These are phyloP conservation scores for Gautieria morchelliformis DNA, from an alignment of 768 basidiomycete genomes.

Conservation along the genomic window DNA sequence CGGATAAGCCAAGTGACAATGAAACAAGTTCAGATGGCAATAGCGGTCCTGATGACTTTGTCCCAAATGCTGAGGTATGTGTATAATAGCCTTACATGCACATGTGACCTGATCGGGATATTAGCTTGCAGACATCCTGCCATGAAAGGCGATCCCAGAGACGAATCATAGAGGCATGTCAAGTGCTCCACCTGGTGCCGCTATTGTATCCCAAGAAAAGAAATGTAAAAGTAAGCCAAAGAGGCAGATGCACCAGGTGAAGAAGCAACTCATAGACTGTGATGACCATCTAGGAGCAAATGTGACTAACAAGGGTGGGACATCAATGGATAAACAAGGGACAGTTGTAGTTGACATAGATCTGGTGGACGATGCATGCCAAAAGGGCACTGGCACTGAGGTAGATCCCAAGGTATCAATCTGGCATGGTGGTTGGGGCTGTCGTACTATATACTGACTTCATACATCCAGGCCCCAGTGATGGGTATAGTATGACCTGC, in stretches of 20 bases:
- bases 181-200: background rate
- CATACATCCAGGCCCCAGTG: too few relatives aligned
- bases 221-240: background rate
- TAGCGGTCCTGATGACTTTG: background rate
- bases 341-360: too few relatives aligned
- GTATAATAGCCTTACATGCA: background rate
- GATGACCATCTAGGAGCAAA: too few relatives aligned
- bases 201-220: background rate
- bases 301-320: too few relatives aligned
- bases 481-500: too few relatives aligned
- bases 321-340: too few relatives aligned
- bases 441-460: too few relatives aligned
- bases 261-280: background rate
- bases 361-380: too few relatives aligned
- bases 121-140: background rate
- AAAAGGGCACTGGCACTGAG: too few relatives aligned
- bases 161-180: background rate
- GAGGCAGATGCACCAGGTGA: background rate
- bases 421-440: too few relatives aligned
- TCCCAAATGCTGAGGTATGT: background rate
- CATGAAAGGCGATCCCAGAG: background rate
- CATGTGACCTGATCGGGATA: background rate
- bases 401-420: too few relatives aligned
- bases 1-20: too few relatives aligned
- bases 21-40: background rate